Conservation (phyloP, 768 basidiomycete species). For the Russula foetens region DNA sequence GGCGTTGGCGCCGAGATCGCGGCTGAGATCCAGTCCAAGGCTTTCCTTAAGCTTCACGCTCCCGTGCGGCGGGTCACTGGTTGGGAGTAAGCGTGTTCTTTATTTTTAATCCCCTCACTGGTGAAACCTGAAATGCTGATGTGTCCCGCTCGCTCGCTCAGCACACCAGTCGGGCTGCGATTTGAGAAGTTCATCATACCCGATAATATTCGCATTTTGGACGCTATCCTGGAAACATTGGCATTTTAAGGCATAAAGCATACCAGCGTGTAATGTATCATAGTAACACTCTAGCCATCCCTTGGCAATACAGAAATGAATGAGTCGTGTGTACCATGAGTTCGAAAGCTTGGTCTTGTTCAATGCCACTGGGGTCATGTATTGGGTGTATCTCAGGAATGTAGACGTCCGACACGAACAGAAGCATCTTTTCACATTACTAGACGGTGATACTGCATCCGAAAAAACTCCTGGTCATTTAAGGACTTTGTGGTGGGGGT, state of each 20-base stretch:
- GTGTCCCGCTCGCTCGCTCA: conserved; percentile 28
- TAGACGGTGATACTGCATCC: too few species aligned
- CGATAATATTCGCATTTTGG: conserved; percentile 74
- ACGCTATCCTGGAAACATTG: conserved; percentile 78
- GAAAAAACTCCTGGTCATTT: too few species aligned
- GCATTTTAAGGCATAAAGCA: conserved; percentile 38
- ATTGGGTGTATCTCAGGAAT: too few species aligned
- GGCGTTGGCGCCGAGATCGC: conserved; percentile 89
- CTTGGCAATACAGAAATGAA: not conserved
- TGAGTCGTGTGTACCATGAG: too few species aligned
- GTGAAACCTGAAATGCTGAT: not conserved
- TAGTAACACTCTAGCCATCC: not conserved
- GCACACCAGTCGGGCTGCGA: conserved; percentile 74
- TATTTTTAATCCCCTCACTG: not conserved
- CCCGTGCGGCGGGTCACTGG: conserved; percentile 82
- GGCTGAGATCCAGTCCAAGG: conserved; percentile 83
- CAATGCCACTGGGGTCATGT: too few species aligned
- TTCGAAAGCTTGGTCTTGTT: too few species aligned
- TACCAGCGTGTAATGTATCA: conserved; percentile 1
- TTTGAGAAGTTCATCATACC: conserved; percentile 93
- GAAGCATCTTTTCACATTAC: too few species aligned
- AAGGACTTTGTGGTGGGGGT: too few species aligned
- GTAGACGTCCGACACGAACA: too few species aligned
- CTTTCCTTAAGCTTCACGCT: conserved; percentile 82
- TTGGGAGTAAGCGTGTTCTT: conserved; percentile 74